A percentile compares a stretch with the other conserved stretches of the same genome.
Evolutionary conservation across 1,284 basidiomycete species (phyloP).

Genomic region (Cutaneotrichosporon sp.): DNA sequence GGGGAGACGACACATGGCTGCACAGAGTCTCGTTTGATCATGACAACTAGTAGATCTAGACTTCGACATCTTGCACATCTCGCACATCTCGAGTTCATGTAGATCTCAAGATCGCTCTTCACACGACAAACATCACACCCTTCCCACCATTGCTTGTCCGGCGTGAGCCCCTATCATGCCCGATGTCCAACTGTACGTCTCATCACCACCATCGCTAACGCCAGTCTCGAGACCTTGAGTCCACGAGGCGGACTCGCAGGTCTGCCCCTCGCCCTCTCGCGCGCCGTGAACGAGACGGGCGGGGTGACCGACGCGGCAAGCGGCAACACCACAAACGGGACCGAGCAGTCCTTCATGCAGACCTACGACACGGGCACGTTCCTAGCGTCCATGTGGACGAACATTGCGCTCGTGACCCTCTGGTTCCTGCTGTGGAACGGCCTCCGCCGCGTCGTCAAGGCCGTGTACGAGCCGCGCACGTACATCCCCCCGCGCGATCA

Average conservation of each 20-base stretch:
- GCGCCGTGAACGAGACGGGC: neutral
- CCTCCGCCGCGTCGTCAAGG: neutral
- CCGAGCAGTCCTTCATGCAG: neutral
- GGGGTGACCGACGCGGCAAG: neutral
- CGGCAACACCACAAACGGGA: neutral
- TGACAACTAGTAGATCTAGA: too few species aligned
- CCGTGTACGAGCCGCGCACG: slow-evolving; percentile 65
- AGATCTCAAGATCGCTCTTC: neutral
- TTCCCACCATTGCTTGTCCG: neutral
- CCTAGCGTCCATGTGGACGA: neutral
- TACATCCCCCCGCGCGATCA: slow-evolving; percentile 56
- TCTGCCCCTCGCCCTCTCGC: too few species aligned
- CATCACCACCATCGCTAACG: too few species aligned
- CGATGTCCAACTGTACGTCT: neutral
- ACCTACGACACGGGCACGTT: neutral
- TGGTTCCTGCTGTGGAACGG: neutral
- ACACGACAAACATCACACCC: neutral
- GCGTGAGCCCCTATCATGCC: neutral
- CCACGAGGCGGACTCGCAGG: too few species aligned
- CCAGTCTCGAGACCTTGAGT: neutral
- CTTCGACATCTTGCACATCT: too few species aligned
- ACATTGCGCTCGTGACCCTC: neutral
- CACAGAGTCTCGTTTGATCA: too few species aligned
- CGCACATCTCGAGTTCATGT: neutral
- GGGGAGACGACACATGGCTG: too few species aligned